These are phyloP conservation scores for Starmerella tilneyi DNA, from an alignment of 805 yeast species.

Conservation along the genomic window DNA sequence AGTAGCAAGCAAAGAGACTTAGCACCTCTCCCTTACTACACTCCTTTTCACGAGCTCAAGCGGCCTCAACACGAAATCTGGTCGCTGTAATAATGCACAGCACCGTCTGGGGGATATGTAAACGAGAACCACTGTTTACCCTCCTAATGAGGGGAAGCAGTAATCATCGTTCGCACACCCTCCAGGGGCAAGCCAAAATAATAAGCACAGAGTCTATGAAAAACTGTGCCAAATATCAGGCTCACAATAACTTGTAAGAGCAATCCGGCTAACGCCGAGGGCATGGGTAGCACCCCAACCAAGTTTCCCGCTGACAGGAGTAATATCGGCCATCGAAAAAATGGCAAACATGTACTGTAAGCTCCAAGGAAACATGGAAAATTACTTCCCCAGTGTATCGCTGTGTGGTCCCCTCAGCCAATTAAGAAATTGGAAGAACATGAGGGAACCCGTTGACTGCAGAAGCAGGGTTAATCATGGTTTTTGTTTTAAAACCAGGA, in stretches of 20 bases:
- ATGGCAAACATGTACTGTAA: neutral
- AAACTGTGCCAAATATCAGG: neutral
- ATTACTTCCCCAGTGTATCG: slow-evolving; percentile 20
- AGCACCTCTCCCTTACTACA: neutral
- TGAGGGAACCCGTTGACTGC: neutral
- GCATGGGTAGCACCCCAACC: slow-evolving; percentile 19
- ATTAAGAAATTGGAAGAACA: neutral
- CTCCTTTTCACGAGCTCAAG: slow-evolving; percentile 14
- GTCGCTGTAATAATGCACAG: slow-evolving; percentile 18
- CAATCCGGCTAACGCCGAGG: slow-evolving; percentile 19
- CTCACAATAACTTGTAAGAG: slow-evolving; percentile 16
- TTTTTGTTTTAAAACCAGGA: slow-evolving; percentile 15
- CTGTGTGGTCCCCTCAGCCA: slow-evolving; percentile 14
- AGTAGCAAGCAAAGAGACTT: neutral
- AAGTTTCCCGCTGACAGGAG: neutral
- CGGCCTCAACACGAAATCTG: neutral
- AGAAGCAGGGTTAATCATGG: neutral
- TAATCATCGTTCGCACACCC: slow-evolving; percentile 13
- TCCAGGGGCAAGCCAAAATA: slow-evolving; percentile 10
- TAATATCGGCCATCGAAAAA: neutral
- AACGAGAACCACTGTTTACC: slow-evolving; percentile 11
- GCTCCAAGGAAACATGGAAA: slow-evolving; percentile 4
- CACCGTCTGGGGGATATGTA: slow-evolving; percentile 18
- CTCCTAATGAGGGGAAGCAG: slow-evolving; percentile 10
- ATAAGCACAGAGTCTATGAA: slow-evolving; percentile 9